Evolutionary conservation across 2,329 filamentous ascomycete species (phyloP), one percentile per base, ranked within the genome.

Genomic region (Aspergillus arachidicola): DNA sequence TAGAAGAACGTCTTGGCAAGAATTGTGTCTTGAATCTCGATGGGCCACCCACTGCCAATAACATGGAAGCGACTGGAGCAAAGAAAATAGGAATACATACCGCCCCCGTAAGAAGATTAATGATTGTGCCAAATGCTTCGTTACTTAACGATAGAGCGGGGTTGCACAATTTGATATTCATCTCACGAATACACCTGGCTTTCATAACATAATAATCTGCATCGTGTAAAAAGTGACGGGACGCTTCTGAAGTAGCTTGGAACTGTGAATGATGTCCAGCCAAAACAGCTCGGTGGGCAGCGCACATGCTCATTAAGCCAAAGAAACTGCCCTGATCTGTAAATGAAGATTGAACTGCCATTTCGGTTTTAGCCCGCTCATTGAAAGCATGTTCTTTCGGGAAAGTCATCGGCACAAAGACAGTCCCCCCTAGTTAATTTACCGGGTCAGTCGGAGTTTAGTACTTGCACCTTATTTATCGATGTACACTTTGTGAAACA

Each of bases 341-440:
- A 43, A 76, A 73, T n/a, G 74, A 72, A 21, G 71, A 72, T 57
- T 70, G 68, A 46, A 75, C 68, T 61, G 78, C 73, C 23, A 76
- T 58, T 41, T 71, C 71, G 57, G 74, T 69, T 57, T 75, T 69
- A 14, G 66, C 67, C 16, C 71, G 68, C 16, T 67, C 61, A 36
- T 68, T 58, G 26, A 66, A 67, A 64, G 69, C 73, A 43, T 66
- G 64, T 48, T 76, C 76, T 43, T 72, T 72, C 9, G 77, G 73
- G 58, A 79, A 80, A 1, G 78, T 80, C 69, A 77, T 74, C 6
- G 78, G 78, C 36, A 80, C 69, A 60, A 79, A 76, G 12, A 77
- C 70, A 34, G 69, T 66, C 66, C 73, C 73, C 65, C 73, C 76
- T 70, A 50, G 16, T 4, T 11, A 30, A 30, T 26, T 50, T 16